These are phyloP conservation scores for Seminavis robusta DNA, from an alignment of 108 stramenopile species.

Conservation along the genomic window DNA sequence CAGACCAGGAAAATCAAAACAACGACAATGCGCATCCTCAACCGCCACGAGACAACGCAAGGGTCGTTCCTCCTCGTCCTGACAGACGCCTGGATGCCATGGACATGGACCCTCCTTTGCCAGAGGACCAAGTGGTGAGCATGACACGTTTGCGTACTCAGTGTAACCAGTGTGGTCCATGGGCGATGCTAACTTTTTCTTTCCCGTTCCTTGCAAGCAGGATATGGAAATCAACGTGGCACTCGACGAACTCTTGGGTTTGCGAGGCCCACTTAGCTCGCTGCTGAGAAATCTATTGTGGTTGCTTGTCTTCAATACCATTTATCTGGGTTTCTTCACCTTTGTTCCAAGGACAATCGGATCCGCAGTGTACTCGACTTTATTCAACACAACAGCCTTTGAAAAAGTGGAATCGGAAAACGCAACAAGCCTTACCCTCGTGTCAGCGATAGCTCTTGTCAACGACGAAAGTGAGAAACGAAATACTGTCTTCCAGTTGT, in stretches of 20 bases:
- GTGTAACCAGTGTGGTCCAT: too few species aligned
- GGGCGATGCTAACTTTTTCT: neutral
- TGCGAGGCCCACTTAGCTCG: conserved; percentile 81
- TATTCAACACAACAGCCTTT: conserved; percentile 27
- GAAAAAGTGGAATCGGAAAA: conserved; percentile 14
- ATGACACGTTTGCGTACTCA: too few species aligned
- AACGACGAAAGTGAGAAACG: conserved; percentile 24
- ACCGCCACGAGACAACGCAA: neutral
- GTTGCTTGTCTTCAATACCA: conserved; percentile 90
- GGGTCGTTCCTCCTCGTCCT: too few species aligned
- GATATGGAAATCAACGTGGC: conserved; percentile 89
- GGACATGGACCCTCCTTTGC: conserved; percentile 49
- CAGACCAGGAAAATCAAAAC: conserved; percentile 1
- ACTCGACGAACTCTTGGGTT: conserved; percentile 89
- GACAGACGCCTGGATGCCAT: conserved; percentile 1
- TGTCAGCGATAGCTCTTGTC: conserved; percentile 6
- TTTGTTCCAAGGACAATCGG: conserved; percentile 82
- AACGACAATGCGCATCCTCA: neutral
- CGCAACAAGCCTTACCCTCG: conserved; percentile 12
- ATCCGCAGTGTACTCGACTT: conserved; percentile 17
- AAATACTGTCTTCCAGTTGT: conserved; percentile 49
- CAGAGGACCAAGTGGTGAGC: conserved; percentile 66
- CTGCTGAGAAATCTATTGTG: conserved; percentile 83
- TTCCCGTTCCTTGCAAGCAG: conserved; percentile 16
- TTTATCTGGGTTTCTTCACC: conserved; percentile 88